Conservation (phyloP, 352 stramenopile genomes). For the Pythium oligandrum region DNA sequence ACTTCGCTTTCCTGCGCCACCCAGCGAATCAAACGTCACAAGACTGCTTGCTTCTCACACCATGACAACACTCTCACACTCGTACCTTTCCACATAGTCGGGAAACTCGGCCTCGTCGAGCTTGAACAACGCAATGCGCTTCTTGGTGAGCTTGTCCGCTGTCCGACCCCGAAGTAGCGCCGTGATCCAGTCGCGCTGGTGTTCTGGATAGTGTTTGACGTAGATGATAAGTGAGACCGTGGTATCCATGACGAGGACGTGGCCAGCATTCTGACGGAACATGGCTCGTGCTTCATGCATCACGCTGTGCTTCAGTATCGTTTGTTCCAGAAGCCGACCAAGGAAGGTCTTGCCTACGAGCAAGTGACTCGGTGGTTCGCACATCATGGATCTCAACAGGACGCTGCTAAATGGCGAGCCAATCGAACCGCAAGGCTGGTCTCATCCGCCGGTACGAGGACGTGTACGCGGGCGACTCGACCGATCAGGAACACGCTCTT, state of each 20-base stretch:
- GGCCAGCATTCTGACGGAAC: slow-evolving; percentile 92
- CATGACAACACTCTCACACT: too few relatives aligned
- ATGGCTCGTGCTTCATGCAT: slow-evolving; percentile 95
- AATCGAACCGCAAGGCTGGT: too few relatives aligned
- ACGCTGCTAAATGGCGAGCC: slow-evolving; percentile 96
- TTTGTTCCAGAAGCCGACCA: slow-evolving; percentile 63
- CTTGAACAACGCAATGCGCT: slow-evolving; percentile 58
- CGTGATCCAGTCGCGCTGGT: slow-evolving; percentile 44
- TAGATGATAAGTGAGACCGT: too few relatives aligned
- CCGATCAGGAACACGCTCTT: slow-evolving; percentile 95
- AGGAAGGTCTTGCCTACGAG: slow-evolving; percentile 47
- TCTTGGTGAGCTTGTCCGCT: slow-evolving; percentile 70
- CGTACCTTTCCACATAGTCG: slow-evolving; percentile 41
- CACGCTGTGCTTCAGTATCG: slow-evolving; percentile 97
- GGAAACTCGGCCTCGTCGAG: slow-evolving; percentile 52
- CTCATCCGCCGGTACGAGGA: too few relatives aligned
- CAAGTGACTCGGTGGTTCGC: slow-evolving; percentile 87
- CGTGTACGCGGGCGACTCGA: slow-evolving; percentile 91
- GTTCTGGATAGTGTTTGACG: slow-evolving; percentile 29
- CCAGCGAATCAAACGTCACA: too few relatives aligned
- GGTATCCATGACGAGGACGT: slow-evolving; percentile 94
- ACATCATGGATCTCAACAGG: slow-evolving; percentile 98
- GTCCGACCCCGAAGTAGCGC: slow-evolving; percentile 39
- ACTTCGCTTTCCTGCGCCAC: too few relatives aligned
- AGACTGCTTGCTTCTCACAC: too few relatives aligned